Conservation (phyloP, 2,329 filamentous ascomycete genomes). For the Ustulina deusta region DNA sequence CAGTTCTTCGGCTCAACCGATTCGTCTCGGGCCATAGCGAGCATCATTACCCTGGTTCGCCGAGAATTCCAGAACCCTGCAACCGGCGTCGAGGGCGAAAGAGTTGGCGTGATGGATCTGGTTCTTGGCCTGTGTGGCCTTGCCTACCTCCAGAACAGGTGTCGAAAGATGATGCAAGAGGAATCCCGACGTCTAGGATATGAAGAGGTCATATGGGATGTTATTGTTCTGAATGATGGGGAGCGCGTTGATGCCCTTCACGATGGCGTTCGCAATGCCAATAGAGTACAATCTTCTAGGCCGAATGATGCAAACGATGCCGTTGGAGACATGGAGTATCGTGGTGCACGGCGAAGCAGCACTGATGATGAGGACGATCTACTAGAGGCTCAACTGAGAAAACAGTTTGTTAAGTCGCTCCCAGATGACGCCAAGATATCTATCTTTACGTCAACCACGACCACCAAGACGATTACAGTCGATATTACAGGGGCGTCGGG, state of each 20-base stretch:
- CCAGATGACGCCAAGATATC: constrained; percentile 69
- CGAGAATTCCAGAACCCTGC: constrained; percentile 73
- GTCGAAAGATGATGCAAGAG: constrained; percentile 63
- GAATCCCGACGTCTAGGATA: constrained; percentile 60
- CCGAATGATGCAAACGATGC: constrained; percentile 46
- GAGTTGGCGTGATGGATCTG: constrained; percentile 71
- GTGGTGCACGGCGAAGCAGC: constrained; percentile 45
- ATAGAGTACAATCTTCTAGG: constrained; percentile 42
- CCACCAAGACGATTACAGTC: constrained; percentile 73
- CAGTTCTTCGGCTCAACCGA: constrained; percentile 77
- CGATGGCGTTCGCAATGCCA: constrained; percentile 52
- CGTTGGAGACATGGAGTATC: constrained; percentile 54
- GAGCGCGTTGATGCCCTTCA: constrained; percentile 67
- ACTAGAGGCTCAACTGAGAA: constrained; percentile 62
- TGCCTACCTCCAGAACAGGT: constrained; percentile 71
- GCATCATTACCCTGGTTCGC: constrained; percentile 72
- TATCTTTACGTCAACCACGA: constrained; percentile 69
- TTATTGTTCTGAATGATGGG: constrained; percentile 71
- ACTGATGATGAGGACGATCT: constrained; percentile 58
- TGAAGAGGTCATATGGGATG: constrained; percentile 74
- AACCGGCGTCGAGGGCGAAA: constrained; percentile 69
- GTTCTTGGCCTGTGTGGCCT: constrained; percentile 70
- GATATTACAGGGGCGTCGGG: constrained; percentile 67
- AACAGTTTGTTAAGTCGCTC: constrained; percentile 66
- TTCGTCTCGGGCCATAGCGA: constrained; percentile 74